Conservation (phyloP, 768 basidiomycete species). For the Lactarius trivialis region DNA sequence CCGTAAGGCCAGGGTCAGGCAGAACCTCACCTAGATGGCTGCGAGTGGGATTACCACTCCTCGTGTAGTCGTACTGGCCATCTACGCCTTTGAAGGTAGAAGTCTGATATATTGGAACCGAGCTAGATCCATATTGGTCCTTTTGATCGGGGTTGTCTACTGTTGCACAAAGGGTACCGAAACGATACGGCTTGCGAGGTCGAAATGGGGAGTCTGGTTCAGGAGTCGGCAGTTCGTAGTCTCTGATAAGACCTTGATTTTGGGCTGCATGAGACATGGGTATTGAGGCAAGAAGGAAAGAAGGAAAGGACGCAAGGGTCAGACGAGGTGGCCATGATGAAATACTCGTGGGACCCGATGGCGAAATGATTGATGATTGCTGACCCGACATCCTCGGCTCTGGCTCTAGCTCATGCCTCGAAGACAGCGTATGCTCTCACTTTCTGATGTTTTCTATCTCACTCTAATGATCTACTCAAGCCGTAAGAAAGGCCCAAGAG, state of each 20-base stretch:
- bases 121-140: constrained; percentile 92
- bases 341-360: constrained; percentile 22
- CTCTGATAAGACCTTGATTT: constrained; percentile 11
- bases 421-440: constrained; percentile 12
- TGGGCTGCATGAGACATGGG: constrained; percentile 7
- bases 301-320: not conserved
- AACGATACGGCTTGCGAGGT: constrained; percentile 70
- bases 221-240: constrained; percentile 65
- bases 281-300: not conserved
- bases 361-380: constrained; percentile 15
- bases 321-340: not conserved
- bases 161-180: constrained; percentile 86
- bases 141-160: constrained; percentile 89
- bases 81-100: constrained; percentile 94
- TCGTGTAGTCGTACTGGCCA: constrained; percentile 87
- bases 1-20: not conserved
- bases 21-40: constrained; percentile 77
- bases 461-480: constrained; percentile 21
- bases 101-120: constrained; percentile 96
- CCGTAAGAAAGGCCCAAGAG: constrained; percentile 44
- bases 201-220: constrained; percentile 72
- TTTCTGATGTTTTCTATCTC: no score
- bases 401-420: constrained; percentile 10
- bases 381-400: constrained; percentile 10
- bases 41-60: constrained; percentile 95